Base-by-base conservation (phyloP, 148 eudicot species). In the Camellia granthamiana region DNA sequence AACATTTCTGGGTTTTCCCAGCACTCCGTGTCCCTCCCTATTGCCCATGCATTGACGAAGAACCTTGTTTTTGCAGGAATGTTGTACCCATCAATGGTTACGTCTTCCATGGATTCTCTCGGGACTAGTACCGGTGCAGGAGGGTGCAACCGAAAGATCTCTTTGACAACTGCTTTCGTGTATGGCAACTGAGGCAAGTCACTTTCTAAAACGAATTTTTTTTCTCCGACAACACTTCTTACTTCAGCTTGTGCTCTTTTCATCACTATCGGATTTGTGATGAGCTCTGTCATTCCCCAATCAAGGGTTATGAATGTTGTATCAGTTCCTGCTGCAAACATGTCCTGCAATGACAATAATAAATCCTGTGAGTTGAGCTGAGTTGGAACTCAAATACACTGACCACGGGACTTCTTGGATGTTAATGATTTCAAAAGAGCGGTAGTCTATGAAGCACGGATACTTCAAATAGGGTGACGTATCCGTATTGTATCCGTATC, bases 301-400 rank as follows among this genome's bases (percentile, higher is more conserved):
- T 87, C 90, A 16, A 89, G 42, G 12, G 87, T 79, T 41, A 83
- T 88, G 80, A 81, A 88, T 15, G 89, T 84, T 62, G 92, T 89
- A 62, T 89, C 90, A 1, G 90, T 88, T 42, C 91, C 93, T 74
- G 90, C 92, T 10, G 90, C 88, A 85, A 88, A 88, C 92, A 89
- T 89, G 81, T 92, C 92, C 95, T 90, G 81, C 77, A 71, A 38
- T 23, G 19, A 49, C 52, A 77, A 60, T 59, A 12, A 52, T 30
- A 12, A 23, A 74, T 60, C 1, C 10, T 41, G 7, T 18, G 15
- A 11, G 7, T 30, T 23, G 62, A 21, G n/a, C 8, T 5, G 7
- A 30, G 38, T 30, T 1, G 12, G 66, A 44, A 55, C 30, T 38
- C 18, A 12, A 52, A 30, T 14, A 55, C 47, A 13, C 60, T 0